Base-by-base conservation (phyloP, 2,329 filamentous ascomycete species). In the Xylariaceae sp. region DNA sequence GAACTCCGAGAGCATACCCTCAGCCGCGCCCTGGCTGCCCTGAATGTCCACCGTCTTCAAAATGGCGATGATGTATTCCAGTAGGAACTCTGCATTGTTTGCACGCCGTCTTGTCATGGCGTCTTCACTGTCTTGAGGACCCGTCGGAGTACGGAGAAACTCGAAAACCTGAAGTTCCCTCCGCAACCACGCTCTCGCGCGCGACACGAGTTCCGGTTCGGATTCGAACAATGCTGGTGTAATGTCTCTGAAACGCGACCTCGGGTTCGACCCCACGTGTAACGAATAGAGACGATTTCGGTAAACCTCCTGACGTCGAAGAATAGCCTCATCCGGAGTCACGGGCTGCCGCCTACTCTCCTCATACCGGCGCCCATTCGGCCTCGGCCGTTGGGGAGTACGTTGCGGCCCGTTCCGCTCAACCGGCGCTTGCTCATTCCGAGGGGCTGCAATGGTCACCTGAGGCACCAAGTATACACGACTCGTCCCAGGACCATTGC, bases 61-160 rank as follows among this genome's bases (percentile, higher is more conserved):
- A 18, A 97, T 88, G 8, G 88, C 88, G 47, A 97, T 75, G 56
- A 96, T 84, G 71, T 95, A 96, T 68, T 95, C 90, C 8, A 97
- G 80, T 9, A 97, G 73, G 63, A 92, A 96, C 69, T 96, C 92
- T 6, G 88, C 84, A 68, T 92, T 93, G 65, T 83, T 87, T 4
- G 81, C 81, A 47, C 83, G 75, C 44, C 81, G 76, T 65, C 69
- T 56, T 57, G 70, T 64, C 63, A 67, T 67, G 57, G 61, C 55
- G 57, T 67, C 59, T 13, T 64, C 64, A 35, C 64, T 64, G 9
- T 55, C 56, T 49, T 66, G 67, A 6, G 60, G 50, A 59, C 59
- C 67, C 53, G 53, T 69, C 58, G 66, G 66, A 4, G 61, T 71
- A 1, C 76, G 78, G 10, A 95, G 77, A 68, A 92, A 94, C 13